These are phyloP conservation scores for Triticum timopheevii DNA, from an alignment of 176 grass and related monocot genomes.

Conservation along the genomic window DNA sequence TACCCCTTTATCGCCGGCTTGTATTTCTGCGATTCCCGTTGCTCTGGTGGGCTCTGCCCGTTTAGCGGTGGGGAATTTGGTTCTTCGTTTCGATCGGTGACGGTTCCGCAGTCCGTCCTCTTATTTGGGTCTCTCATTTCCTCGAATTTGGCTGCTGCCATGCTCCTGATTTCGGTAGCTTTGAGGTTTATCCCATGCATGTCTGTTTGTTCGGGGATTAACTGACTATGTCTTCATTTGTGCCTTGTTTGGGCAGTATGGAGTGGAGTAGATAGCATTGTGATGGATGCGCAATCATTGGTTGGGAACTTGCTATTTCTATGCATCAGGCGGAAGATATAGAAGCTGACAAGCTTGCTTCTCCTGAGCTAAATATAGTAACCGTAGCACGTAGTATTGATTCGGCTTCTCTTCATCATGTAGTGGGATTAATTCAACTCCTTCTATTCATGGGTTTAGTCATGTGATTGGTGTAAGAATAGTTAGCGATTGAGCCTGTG, in stretches of 20 bases:
- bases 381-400: not conserved
- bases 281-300: not conserved
- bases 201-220: not conserved
- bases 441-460: not conserved
- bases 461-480: not conserved
- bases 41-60: not conserved
- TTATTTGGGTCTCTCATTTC: not conserved
- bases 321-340: conserved; percentile 11
- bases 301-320: conserved; percentile 7
- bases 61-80: not conserved
- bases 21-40: conserved; percentile 17
- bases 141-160: not conserved
- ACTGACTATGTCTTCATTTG: not conserved
- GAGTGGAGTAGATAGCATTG: not conserved
- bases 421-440: not conserved
- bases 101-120: not conserved
- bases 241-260: conserved; percentile 2
- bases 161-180: not conserved
- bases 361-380: conserved; percentile 28
- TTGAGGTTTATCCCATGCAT: conserved; percentile 1
- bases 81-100: conserved; percentile 9
- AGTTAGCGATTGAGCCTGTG: not conserved
- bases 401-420: not conserved
- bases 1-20: not conserved
- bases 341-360: not conserved